Base-by-base conservation (phyloP, 208 protist genomes). In the Crithidia sp. region DNA sequence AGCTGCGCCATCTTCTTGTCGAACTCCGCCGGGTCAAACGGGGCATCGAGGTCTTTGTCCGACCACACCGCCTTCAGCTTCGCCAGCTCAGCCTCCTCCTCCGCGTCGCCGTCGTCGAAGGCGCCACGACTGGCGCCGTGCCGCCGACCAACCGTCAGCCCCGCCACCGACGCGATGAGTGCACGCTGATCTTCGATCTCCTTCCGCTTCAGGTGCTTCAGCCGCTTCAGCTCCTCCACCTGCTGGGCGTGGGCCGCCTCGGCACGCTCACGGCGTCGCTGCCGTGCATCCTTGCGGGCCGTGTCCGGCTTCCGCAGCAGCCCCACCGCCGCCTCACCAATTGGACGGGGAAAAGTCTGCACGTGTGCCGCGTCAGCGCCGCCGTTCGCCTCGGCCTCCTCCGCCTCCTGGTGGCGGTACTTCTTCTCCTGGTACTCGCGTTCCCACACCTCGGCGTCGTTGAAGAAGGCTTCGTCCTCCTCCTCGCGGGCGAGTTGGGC, bases 171-270 rank as follows among this genome's bases (percentile, higher is more conserved):
- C 14, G 91, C 90, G 67, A 97, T 95, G 28, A 96, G 76, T 0
- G 85, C 86, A 2, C 90, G 88, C 67, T 96, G 88, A 40, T 87
- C 76, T 16, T 95, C 89, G 58, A 97, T 97, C 53, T 97, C 94
- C 55, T 89, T 84, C n/a, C 89, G 78, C 74, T 97, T 96, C 37
- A 97, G 70, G 59, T 89, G 85, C 82, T 97, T 97, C 44, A 97
- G 84, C 2, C 94, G 88, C 70, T 95, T 95, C 47, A 97, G 83
- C 63, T 97, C 91, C 59, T 95, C 90, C 19, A 92, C 43, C 73
- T 93, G 86, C 60, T 89, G 88, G 43, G 84, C 67, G 13, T 80
- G 87, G 10, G 84, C 77, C 52, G 88, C 91, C 67, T 87, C 79
- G 17, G 92, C 70, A 5, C 91, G 88, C 71, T 94, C 81, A 50